Conservation (phyloP, 148 eudicot species). For the Fagopyrum tataricum region DNA sequence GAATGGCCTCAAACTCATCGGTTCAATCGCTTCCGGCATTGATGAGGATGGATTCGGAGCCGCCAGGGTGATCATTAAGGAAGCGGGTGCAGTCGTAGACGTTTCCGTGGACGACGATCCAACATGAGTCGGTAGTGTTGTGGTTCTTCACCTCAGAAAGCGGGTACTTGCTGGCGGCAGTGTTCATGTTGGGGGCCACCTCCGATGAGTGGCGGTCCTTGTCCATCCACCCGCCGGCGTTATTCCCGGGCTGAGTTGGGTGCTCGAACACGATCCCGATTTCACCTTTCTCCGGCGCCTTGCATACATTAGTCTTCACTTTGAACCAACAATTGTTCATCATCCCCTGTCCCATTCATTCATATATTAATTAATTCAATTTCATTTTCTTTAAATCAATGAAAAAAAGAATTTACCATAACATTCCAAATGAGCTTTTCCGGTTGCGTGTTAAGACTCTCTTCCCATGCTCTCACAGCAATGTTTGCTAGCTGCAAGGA, state of each 20-base stretch:
- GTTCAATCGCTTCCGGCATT: conserved; percentile 89
- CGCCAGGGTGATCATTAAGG: conserved; percentile 88
- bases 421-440: conserved; percentile 94
- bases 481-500: conserved; percentile 71
- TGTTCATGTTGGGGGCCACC: conserved; percentile 34
- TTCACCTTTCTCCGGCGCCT: conserved; percentile 60
- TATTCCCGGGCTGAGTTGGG: conserved; percentile 89
- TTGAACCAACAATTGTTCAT: conserved; percentile 98
- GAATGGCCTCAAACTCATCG: conserved; percentile 87
- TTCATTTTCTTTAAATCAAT: too few relatives aligned
- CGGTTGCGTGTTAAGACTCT: conserved; percentile 80
- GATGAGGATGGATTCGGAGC: conserved; percentile 74
- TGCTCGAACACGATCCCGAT: conserved; percentile 83
- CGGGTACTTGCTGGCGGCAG: conserved; percentile 40
- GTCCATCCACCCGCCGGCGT: conserved; percentile 93
- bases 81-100: conserved; percentile 64
- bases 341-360: conserved; percentile 16
- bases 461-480: conserved; percentile 89
- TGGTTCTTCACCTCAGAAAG: conserved; percentile 73
- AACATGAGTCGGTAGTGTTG: conserved; percentile 61
- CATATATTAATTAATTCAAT: too few relatives aligned
- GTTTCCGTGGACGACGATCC: conserved; percentile 82
- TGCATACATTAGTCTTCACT: conserved; percentile 76
- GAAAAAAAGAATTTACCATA: conserved; percentile 44
- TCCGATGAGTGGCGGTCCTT: conserved; percentile 44